Base-by-base conservation (phyloP, 495 filamentous ascomycete species). In the Tuber aestivum region DNA sequence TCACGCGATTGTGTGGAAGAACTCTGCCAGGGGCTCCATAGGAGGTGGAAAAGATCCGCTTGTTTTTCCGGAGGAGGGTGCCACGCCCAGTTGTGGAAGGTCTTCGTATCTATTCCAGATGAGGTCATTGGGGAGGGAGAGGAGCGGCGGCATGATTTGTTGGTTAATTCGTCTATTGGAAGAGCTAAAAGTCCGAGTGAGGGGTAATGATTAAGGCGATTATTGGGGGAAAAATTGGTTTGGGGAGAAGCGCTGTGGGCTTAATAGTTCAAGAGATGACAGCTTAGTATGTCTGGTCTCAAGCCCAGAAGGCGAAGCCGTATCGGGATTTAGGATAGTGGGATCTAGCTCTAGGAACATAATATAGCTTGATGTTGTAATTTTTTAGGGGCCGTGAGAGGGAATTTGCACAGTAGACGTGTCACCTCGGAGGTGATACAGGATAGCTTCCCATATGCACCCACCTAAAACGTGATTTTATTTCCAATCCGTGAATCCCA, bases 11-110 rank as follows among this genome's bases (percentile, higher is more conserved):
- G 45, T 6, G 21, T 9, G 45, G 45, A 48, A 48, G 3, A 23
- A 5, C 7, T 23, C 1, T 8, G 0, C 45, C 6, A 45, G 45
- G 10, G 74, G 75, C 10, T 16, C 0, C 45, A 9, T 3, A 45
- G 70, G 5, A 71, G 44, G 20, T 71, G 72, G 23, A 8, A 40
- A 38, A 41, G 45, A 74, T 27, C 45, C 65, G 69, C 12, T 70
- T 41, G 75, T 75, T 74, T 9, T 68, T 65, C 41, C n/a, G 41
- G 38, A 77, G 65, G 68, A 77, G 75, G n/a, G n/a, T n/a, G n/a
- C n/a, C n/a, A 72, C 65, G 20, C 50, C 23, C 40, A 77, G 65
- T 3, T 50, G 56, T 6, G n/a, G 37, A 18, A 77, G 45, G 37
- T 71, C 45, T 1, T 42, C 56, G n/a, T 37, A 32, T 32, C 44